Conservation (phyloP, 139 green algal species). For the Volvox reticuliferus region DNA sequence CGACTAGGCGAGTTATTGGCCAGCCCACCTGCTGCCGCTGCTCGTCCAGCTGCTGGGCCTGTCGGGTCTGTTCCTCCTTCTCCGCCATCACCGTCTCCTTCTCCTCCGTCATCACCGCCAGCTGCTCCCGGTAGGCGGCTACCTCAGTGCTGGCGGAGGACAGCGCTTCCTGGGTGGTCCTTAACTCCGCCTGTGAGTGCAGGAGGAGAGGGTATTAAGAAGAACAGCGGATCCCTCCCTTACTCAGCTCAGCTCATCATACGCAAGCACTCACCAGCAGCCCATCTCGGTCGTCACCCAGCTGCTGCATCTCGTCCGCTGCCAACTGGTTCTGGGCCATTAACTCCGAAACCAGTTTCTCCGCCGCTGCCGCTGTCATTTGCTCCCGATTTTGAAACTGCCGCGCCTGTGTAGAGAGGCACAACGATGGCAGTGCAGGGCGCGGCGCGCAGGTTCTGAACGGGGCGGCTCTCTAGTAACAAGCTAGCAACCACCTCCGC, state of each 20-base stretch:
- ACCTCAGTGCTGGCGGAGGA: neutral
- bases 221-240: too few relatives aligned
- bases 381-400: slow-evolving; percentile 11
- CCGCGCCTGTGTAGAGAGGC: neutral
- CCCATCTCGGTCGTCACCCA: slow-evolving; percentile 8
- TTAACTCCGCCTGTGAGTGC: neutral
- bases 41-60: neutral
- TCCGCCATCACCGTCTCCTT: slow-evolving; percentile 8
- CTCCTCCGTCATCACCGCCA: neutral
- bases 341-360: slow-evolving; percentile 32
- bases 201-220: neutral
- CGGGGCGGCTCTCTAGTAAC: too few relatives aligned
- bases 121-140: neutral
- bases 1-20: neutral
- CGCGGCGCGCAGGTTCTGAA: too few relatives aligned
- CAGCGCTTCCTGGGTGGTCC: neutral
- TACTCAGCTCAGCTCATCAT: neutral
- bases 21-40: neutral
- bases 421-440: neutral
- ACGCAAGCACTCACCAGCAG: neutral
- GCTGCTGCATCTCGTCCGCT: slow-evolving; percentile 20
- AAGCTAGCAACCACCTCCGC: too few relatives aligned
- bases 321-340: slow-evolving; percentile 35
- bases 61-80: neutral
- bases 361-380: slow-evolving; percentile 5